Evolutionary conservation across 2,329 filamentous ascomycete genomes (phyloP).

Genomic region (Penicillium sp.): DNA sequence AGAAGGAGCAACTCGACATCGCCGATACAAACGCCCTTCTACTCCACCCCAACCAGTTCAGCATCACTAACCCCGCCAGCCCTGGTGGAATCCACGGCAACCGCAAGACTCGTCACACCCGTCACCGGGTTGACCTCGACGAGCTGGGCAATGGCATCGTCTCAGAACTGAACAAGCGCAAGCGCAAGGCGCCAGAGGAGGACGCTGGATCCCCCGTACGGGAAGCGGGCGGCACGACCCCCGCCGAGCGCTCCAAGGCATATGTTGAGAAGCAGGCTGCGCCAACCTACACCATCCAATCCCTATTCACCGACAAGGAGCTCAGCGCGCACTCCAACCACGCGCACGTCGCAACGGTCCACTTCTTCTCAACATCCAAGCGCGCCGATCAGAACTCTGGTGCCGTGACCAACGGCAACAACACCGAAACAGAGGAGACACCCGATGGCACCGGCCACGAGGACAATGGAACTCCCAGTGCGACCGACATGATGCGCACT

Average conservation of each 20-base stretch:
- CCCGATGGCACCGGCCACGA: slow-evolving; percentile 48
- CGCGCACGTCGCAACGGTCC: slow-evolving; percentile 64
- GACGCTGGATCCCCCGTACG: slow-evolving; percentile 65
- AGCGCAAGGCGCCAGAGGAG: slow-evolving; percentile 64
- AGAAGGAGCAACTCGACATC: slow-evolving; percentile 71
- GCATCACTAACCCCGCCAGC: slow-evolving; percentile 67
- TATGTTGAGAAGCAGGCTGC: slow-evolving; percentile 64
- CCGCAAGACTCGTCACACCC: slow-evolving; percentile 67
- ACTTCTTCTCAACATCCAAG: slow-evolving; percentile 64
- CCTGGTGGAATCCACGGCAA: slow-evolving; percentile 66
- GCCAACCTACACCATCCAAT: slow-evolving; percentile 65
- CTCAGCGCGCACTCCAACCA: slow-evolving; percentile 66
- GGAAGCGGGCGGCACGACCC: slow-evolving; percentile 54
- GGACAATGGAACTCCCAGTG: slow-evolving; percentile 48
- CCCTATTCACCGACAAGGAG: slow-evolving; percentile 72
- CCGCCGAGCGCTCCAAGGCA: slow-evolving; percentile 59
- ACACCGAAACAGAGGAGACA: slow-evolving; percentile 49
- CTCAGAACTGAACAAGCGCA: slow-evolving; percentile 60
- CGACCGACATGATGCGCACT: slow-evolving; percentile 66
- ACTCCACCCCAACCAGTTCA: slow-evolving; percentile 70
- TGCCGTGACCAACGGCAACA: slow-evolving; percentile 48
- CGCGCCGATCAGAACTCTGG: slow-evolving; percentile 49
- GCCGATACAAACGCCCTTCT: slow-evolving; percentile 70
- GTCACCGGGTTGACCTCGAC: slow-evolving; percentile 63
- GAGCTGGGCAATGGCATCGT: slow-evolving; percentile 56